Conservation (phyloP, 2,329 filamentous ascomycete species). For the Cadophora luteo-olivacea region DNA sequence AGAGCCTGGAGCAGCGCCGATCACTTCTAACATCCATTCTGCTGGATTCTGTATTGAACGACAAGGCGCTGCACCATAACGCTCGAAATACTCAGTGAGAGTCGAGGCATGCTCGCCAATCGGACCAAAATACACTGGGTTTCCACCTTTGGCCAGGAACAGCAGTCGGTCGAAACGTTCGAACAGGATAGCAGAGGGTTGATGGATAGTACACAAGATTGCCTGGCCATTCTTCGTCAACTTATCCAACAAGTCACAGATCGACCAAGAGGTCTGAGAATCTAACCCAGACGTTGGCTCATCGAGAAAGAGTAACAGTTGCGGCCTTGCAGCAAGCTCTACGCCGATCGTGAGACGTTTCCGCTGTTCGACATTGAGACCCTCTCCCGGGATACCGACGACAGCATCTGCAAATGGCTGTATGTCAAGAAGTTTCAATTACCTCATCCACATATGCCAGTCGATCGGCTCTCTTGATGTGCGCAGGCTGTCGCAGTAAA, state of each 20-base stretch:
- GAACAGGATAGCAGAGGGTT: constrained; percentile 93
- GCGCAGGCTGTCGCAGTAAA: constrained; percentile 79
- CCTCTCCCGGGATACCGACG: constrained; percentile 88
- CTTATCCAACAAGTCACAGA: constrained; percentile 86
- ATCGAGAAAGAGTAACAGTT: constrained; percentile 88
- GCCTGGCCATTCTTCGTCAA: constrained; percentile 88
- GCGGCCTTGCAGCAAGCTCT: constrained; percentile 89
- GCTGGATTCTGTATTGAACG: constrained; percentile 76
- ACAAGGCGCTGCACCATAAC: constrained; percentile 70
- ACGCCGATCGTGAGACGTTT: constrained; percentile 91
- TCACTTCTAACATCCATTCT: constrained; percentile 75
- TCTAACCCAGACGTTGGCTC: constrained; percentile 95
- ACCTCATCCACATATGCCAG: constrained; percentile 87
- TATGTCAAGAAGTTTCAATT: constrained; percentile 88
- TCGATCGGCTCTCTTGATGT: constrained; percentile 78
- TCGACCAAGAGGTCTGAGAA: constrained; percentile 91
- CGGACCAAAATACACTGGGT: constrained; percentile 82
- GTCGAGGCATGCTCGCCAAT: constrained; percentile 73
- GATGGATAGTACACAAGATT: constrained; percentile 96
- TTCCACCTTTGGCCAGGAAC: constrained; percentile 77
- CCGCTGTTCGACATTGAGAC: constrained; percentile 74
- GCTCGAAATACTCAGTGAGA: constrained; percentile 78
- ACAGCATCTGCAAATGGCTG: constrained; percentile 87
- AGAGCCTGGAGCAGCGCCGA: constrained; percentile 70
- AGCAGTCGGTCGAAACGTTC: constrained; percentile 86